These are phyloP conservation scores for Pisolithus sp. DNA, from an alignment of 768 basidiomycete species.

Conservation along the genomic window DNA sequence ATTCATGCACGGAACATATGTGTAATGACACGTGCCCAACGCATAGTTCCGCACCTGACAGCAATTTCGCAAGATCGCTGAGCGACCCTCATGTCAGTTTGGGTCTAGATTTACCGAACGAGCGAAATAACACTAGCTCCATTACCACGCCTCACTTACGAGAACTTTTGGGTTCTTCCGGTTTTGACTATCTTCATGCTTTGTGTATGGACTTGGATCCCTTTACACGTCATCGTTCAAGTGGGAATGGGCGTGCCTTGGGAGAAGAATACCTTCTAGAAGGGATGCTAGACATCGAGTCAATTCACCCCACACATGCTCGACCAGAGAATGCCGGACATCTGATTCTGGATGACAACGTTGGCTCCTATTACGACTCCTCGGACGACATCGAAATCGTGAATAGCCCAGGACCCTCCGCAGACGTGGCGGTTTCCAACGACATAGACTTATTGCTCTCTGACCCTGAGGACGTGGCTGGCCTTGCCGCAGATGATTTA, in stretches of 20 bases:
- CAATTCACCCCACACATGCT: constrained; percentile 10
- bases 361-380: constrained; percentile 1
- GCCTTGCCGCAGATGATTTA: not conserved
- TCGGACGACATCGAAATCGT: constrained; percentile 9
- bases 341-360: constrained; percentile 10
- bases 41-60: not conserved
- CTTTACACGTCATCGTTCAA: constrained; percentile 4
- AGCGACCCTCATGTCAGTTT: constrained; percentile 21
- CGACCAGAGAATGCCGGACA: constrained; percentile 8
- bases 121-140: not conserved
- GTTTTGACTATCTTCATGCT: constrained; percentile 12
- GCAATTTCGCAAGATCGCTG: constrained; percentile 10
- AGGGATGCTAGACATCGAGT: constrained; percentile 1
- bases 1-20: constrained; percentile 6
- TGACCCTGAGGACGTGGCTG: constrained; percentile 9
- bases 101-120: constrained; percentile 9
- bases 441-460: constrained; percentile 15
- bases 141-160: constrained; percentile 13
- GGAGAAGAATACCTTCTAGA: constrained; percentile 11
- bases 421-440: not conserved
- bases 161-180: constrained; percentile 7
- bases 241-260: constrained; percentile 3
- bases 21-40: constrained; percentile 3
- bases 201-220: constrained; percentile 8
- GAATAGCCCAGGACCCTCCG: constrained; percentile 1